Evolutionary conservation across 129 eudicot genomes (phyloP).

Genomic region (Flaveria trinervia): DNA sequence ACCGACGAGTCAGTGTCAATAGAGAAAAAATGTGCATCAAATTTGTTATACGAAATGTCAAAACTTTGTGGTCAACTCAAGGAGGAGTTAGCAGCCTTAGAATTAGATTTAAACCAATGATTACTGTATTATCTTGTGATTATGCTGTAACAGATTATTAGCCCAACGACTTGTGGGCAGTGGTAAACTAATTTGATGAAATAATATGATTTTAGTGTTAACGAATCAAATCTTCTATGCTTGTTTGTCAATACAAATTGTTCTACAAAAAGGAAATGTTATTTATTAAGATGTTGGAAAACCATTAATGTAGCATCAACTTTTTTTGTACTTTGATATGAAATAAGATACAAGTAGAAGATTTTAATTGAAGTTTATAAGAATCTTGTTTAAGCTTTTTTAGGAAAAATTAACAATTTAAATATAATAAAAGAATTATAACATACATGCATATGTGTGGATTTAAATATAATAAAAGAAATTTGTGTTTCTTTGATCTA

Average conservation of each 20-base stretch:
- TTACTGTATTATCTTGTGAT: conserved; percentile 13
- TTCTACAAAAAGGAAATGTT: too few relatives aligned
- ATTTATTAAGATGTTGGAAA: too few relatives aligned
- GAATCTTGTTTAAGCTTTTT: too few relatives aligned
- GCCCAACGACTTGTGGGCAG: not conserved
- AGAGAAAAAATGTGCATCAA: conserved; percentile 38
- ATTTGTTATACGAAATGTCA: conserved; percentile 53
- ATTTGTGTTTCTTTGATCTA: too few relatives aligned
- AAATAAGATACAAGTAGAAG: too few relatives aligned
- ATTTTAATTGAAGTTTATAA: too few relatives aligned
- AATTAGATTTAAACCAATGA: conserved; percentile 5
- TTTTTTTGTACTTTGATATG: too few relatives aligned
- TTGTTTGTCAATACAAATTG: not conserved
- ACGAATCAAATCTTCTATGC: not conserved
- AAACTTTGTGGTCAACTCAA: conserved; percentile 62
- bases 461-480: too few relatives aligned
- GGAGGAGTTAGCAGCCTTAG: conserved; percentile 38
- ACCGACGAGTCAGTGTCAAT: conserved; percentile 21
- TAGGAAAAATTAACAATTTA: too few relatives aligned
- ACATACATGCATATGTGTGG: too few relatives aligned
- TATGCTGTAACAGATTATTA: not conserved
- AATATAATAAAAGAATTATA: too few relatives aligned
- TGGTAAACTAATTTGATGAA: not conserved
- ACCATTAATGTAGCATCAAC: too few relatives aligned
- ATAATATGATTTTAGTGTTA: not conserved